Base-by-base conservation (phyloP, 345 rosid species). In the Conringia planisiliqua region DNA sequence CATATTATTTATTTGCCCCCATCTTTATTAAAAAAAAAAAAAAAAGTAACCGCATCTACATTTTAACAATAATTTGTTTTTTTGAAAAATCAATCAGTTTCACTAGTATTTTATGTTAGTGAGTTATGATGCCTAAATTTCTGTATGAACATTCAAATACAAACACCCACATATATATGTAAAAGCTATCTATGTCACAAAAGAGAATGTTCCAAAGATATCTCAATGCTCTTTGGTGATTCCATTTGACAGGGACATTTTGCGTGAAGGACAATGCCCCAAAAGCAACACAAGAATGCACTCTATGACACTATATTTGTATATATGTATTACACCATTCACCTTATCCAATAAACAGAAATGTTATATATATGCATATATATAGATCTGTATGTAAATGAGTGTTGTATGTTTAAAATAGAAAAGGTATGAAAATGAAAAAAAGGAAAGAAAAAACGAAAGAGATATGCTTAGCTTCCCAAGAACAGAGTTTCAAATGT, bases 391-490 rank as follows among this genome's bases (percentile, higher is more conserved):
- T 63, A 18, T 10, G n/a, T 40, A 33, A 6, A 22, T 35, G 27
- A 35, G 26, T 58, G 57, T 33, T 6, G 18, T 13, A 46, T 66
- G 38, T 13, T 26, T 24, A 56, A n/a, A 26, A 17, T 36, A 47
- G 9, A 27, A 58, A 73, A 75, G 29, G 44, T 20, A 58, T 1
- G 6, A 3, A 57, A 36, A 29, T 22, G 29, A 4, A 7, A 57
- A 57, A 4, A 3, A 27, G 0, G 10, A 13, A 22, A 33, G 2
- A 82, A 70, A 81, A 76, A 80, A 68, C 74, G 75, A 63, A 79
- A 57, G 56, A 78, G 73, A 86, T 88, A 87, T 86, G 82, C 90
- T 86, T 88, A 78, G 82, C 90, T 83, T 88, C 92, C 89, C 85
- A 79, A 78, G 82, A 83, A 84, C 35, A 77, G 61, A 78, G 86